A percentile compares a stretch with the other conserved stretches of the same genome.
Evolutionary conservation across 495 filamentous ascomycete species (phyloP).

Genomic region (Trichoderma gamsii): DNA sequence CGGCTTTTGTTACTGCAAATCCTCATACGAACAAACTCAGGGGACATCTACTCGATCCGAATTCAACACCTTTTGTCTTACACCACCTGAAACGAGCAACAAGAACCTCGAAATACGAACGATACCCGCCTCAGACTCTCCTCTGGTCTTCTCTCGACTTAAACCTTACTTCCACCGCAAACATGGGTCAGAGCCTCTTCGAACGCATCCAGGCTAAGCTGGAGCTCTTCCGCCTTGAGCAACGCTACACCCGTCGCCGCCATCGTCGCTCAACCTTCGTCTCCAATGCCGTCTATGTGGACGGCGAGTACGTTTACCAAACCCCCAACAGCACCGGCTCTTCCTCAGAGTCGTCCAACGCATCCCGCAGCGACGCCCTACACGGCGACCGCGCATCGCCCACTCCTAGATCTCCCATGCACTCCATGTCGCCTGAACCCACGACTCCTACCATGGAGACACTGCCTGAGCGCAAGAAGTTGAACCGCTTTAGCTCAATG

Average conservation of each 20-base stretch:
- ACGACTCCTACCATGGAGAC: conserved; percentile 11
- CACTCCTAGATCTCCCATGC: conserved; percentile 7
- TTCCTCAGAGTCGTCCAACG: conserved; percentile 27
- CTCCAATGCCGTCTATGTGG: conserved; percentile 79
- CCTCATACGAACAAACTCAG: not conserved
- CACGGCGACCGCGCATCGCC: not conserved
- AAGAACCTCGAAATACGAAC: not conserved
- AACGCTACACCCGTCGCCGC: conserved; percentile 82
- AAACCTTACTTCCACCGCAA: conserved; percentile 15
- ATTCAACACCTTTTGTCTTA: not conserved
- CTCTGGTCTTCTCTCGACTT: not conserved
- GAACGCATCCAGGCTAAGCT: conserved; percentile 55
- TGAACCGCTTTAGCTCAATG: conserved; percentile 43
- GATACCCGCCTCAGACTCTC: not conserved
- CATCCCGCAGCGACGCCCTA: conserved; percentile 14
- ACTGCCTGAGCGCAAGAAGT: conserved; percentile 16
- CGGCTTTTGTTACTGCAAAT: not conserved
- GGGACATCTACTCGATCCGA: not conserved
- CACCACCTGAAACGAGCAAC: conserved; percentile 5
- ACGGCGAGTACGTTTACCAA: conserved; percentile 83
- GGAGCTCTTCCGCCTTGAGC: conserved; percentile 87
- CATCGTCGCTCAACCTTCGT: conserved; percentile 76
- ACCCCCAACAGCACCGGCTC: conserved; percentile 46
- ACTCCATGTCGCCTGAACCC: conserved; percentile 19
- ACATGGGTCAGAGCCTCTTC: conserved; percentile 38